Evolutionary conservation across 129 eudicot genomes (phyloP), one percentile per base, ranked within the genome.

Genomic region (Arctium lappa): DNA sequence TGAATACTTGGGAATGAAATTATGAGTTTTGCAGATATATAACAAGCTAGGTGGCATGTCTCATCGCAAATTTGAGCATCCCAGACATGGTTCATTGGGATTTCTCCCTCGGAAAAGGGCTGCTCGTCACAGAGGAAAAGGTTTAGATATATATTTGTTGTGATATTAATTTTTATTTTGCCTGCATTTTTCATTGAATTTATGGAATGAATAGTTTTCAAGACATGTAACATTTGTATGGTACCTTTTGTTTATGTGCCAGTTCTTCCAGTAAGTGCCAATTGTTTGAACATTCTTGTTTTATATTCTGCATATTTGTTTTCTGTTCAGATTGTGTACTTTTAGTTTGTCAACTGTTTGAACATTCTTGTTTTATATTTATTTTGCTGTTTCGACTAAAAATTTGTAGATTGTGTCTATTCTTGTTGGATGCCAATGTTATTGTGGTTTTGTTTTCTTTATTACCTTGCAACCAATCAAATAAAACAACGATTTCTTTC

Each of bases 61-160:
- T 87, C 97, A 92, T 32, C 92, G 94, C 27, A 92, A 92, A 77
- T 92, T 92, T 84, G 97, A 92, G 89, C 97, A 92, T 87, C 97
- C 97, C 69, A 89, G 93, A 77, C 93, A 92, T 69, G 91, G 91
- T 0, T 90, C 94, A 0, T 62, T 90, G 65, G 94, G 94, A 31
- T 90, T 90, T 84, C 94, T 90, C 15, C 94, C 94, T 13, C 78
- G 94, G 70, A 92, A 92, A 78, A 85, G 97, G 73, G 97, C 97
- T 66, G 89, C 92, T 18, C 94, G 97, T 50, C 97, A 92, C 76
- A 88, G 97, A 83, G 97, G 91, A 84, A 90, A 90, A 90, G 94
- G 91, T 90, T 78, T 74, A 9, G 6, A 11, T 62, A 2, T 37
- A 2, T 0, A 0, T 69, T 18, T 44, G 70, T 12, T 16, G 27